Conservation (phyloP, 345 rosid species). For the Pugionium cornutum region DNA sequence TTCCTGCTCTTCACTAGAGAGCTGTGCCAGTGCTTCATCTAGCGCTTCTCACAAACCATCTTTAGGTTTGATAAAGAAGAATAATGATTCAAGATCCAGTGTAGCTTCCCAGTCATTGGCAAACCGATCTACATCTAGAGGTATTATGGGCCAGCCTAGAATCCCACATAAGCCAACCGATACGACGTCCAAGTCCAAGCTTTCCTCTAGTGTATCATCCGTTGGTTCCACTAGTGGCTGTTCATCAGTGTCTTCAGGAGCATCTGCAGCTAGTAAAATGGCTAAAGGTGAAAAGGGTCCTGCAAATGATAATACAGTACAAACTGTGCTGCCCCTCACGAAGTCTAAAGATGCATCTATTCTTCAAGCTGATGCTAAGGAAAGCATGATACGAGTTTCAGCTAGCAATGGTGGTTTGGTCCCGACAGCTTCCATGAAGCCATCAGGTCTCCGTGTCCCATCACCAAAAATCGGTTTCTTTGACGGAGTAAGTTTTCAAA, state of each 20-base stretch:
- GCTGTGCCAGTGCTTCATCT: constrained; percentile 74
- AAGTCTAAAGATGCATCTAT: constrained; percentile 44
- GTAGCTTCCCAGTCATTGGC: constrained; percentile 43
- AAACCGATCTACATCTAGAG: constrained; percentile 44
- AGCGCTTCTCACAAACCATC: constrained; percentile 50
- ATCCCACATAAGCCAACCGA: constrained; percentile 44
- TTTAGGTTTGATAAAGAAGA: constrained; percentile 39
- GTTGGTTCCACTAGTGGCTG: constrained; percentile 76
- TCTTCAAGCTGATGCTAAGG: constrained; percentile 45
- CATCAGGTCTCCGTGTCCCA: constrained; percentile 91
- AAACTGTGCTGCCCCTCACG: constrained; percentile 38
- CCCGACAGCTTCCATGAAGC: constrained; percentile 46
- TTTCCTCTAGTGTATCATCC: constrained; percentile 58
- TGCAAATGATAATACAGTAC: constrained; percentile 24
- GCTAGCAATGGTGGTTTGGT: constrained; percentile 39
- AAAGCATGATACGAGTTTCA: constrained; percentile 45
- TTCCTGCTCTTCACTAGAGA: constrained; percentile 68
- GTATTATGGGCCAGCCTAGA: constrained; percentile 45
- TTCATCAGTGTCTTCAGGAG: constrained; percentile 67
- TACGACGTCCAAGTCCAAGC: constrained; percentile 52
- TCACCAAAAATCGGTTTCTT: constrained; percentile 94
- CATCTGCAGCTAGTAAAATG: constrained; percentile 43
- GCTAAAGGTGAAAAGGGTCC: constrained; percentile 25
- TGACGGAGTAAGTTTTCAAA: constrained; percentile 77
- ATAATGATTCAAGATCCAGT: constrained; percentile 46